phyloP scores from a whole-genome alignment of 768 basidiomycete species.

The Kwoniella sp. region DNA sequence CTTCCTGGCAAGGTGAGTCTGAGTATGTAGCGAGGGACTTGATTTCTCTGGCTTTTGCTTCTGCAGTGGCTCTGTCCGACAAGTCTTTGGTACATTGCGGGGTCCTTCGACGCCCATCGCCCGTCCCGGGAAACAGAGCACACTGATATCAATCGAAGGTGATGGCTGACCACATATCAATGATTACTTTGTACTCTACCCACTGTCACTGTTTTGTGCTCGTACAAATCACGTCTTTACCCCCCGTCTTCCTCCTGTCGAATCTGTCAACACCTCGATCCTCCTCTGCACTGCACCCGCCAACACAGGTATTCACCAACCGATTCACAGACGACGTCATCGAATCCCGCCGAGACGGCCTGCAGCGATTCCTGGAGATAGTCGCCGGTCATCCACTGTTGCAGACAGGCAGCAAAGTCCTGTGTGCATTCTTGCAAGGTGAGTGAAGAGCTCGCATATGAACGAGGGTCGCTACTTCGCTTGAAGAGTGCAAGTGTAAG shows the following conservation, averaged over 20 bases:
- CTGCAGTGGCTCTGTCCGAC: too few species aligned
- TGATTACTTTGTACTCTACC: too few species aligned
- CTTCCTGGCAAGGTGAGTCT: slow-evolving; percentile 77
- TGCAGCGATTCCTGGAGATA: slow-evolving; percentile 91
- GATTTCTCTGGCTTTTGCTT: background rate
- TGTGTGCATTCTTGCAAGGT: slow-evolving; percentile 84
- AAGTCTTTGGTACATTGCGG: too few species aligned
- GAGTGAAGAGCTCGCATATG: slow-evolving; percentile 20
- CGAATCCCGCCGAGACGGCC: slow-evolving; percentile 83
- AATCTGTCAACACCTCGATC: too few species aligned
- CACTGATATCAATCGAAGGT: too few species aligned
- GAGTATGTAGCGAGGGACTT: background rate
- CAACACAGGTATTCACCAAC: slow-evolving; percentile 85
- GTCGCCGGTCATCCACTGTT: slow-evolving; percentile 96
- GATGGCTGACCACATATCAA: too few species aligned
- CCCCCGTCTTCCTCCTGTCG: too few species aligned
- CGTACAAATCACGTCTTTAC: too few species aligned
- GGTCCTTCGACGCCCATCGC: too few species aligned
- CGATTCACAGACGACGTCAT: slow-evolving; percentile 98
- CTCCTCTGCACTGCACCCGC: too few species aligned
- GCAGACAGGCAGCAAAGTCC: slow-evolving; percentile 96
- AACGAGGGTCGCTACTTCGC: background rate
- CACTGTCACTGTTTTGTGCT: too few species aligned
- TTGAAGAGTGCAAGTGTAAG: background rate
- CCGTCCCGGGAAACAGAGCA: too few species aligned